A percentile compares a stretch with the other conserved stretches of the same genome.
Evolutionary conservation across 352 stramenopile species (phyloP).

Genomic region (Phytophthora pisi): DNA sequence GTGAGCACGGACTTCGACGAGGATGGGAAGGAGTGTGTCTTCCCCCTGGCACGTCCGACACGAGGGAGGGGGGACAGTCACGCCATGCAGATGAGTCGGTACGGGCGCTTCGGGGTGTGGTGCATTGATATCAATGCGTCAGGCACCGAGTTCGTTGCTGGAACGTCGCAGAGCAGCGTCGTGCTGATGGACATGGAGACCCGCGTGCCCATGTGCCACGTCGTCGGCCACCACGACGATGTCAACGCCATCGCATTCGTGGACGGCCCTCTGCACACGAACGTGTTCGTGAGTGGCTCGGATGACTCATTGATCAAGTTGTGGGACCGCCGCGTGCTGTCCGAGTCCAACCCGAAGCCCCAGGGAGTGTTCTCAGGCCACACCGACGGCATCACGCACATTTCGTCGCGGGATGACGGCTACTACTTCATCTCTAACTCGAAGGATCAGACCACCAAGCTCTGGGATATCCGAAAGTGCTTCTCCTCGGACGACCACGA

Average conservation of each 20-base stretch:
- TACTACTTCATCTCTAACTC: slow-evolving; percentile 91
- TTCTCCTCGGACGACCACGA: slow-evolving; percentile 55
- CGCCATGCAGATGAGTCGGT: slow-evolving; percentile 29
- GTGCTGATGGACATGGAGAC: slow-evolving; percentile 85
- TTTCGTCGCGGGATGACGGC: slow-evolving; percentile 82
- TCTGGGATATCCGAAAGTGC: slow-evolving; percentile 87
- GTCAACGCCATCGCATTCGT: slow-evolving; percentile 89
- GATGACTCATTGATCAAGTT: slow-evolving; percentile 87
- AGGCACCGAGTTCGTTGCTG: slow-evolving; percentile 82
- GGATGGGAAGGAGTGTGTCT: slow-evolving; percentile 57
- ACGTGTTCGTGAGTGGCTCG: slow-evolving; percentile 87
- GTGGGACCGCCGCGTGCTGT: slow-evolving; percentile 84
- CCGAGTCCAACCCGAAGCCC: slow-evolving; percentile 68
- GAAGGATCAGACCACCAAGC: slow-evolving; percentile 85
- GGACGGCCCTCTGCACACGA: slow-evolving; percentile 78
- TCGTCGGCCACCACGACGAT: slow-evolving; percentile 74
- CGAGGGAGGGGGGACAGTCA: slow-evolving; percentile 27
- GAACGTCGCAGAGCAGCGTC: slow-evolving; percentile 75
- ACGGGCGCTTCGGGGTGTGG: slow-evolving; percentile 77
- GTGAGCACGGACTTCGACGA: slow-evolving; percentile 66
- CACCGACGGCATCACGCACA: slow-evolving; percentile 82
- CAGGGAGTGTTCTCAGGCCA: slow-evolving; percentile 85
- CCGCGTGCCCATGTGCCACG: slow-evolving; percentile 68
- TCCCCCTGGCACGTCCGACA: slow-evolving; percentile 38
- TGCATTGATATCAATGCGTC: slow-evolving; percentile 78